These are phyloP conservation scores for Tulasnella sp. DNA, from an alignment of 768 basidiomycete species.

Conservation along the genomic window DNA sequence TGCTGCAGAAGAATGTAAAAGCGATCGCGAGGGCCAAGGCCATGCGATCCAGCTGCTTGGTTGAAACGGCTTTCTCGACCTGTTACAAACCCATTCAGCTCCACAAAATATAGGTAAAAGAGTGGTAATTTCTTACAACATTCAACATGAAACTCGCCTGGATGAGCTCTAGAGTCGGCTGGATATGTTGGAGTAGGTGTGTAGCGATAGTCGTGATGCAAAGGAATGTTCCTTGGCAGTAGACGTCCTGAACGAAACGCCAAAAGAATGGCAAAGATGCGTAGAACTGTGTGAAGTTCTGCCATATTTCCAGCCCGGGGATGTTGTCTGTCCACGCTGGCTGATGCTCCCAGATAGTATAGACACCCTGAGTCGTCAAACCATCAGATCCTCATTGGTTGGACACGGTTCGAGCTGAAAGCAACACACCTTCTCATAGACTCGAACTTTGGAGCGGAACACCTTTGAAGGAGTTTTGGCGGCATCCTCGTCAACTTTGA, in stretches of 20 bases:
- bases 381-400: no score
- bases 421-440: no score
- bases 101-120: no score
- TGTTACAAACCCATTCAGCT: neutral
- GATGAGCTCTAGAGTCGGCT: constrained; percentile 1
- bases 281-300: neutral
- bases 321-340: constrained; percentile 7
- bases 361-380: neutral
- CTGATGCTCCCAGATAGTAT: constrained; percentile 8
- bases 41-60: neutral
- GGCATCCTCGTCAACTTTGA: no score
- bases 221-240: neutral
- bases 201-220: neutral
- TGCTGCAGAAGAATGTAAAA: neutral
- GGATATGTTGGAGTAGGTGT: neutral
- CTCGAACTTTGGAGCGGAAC: no score
- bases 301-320: neutral
- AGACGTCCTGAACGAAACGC: neutral
- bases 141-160: neutral
- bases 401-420: no score
- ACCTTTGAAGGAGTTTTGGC: no score
- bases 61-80: neutral
- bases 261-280: neutral
- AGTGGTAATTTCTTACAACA: neutral
- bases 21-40: neutral